These are phyloP conservation scores for Anthostomella pinea DNA, from an alignment of 2,329 filamentous ascomycete species.

Conservation along the genomic window DNA sequence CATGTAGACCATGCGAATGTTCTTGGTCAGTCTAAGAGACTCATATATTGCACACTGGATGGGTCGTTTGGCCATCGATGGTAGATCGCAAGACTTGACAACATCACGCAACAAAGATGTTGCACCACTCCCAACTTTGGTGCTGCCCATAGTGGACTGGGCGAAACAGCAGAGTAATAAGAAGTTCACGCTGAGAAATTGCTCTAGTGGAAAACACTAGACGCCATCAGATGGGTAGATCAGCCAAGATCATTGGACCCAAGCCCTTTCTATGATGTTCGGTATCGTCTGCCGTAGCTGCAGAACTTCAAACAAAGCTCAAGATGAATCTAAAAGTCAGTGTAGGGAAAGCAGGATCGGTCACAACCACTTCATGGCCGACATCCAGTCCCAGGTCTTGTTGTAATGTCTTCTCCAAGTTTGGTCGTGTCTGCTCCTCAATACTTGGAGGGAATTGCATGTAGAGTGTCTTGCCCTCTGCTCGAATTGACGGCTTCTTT, in stretches of 20 bases:
- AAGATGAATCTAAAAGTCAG: constrained; percentile 61
- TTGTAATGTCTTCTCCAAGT: constrained; percentile 72
- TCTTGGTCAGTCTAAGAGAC: too few relatives aligned
- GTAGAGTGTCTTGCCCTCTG: constrained; percentile 80
- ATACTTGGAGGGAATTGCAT: constrained; percentile 80
- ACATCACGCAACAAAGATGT: too few relatives aligned
- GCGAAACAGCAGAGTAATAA: too few relatives aligned
- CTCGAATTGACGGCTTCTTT: constrained; percentile 85
- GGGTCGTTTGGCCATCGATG: too few relatives aligned
- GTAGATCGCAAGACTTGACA: too few relatives aligned
- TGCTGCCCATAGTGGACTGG: too few relatives aligned
- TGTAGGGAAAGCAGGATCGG: constrained; percentile 82
- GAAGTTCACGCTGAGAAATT: too few relatives aligned
- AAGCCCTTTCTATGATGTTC: constrained; percentile 3
- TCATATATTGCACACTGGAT: too few relatives aligned
- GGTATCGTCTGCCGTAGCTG: constrained; percentile 14
- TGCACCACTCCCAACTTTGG: too few relatives aligned
- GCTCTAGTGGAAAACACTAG: too few relatives aligned
- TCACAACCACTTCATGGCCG: constrained; percentile 87
- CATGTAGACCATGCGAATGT: too few relatives aligned
- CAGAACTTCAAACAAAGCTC: constrained; percentile 36
- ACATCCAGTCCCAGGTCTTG: constrained; percentile 67
- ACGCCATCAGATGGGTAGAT: too few relatives aligned
- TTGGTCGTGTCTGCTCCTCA: constrained; percentile 79
- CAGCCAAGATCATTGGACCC: neutral